A percentile compares a stretch with the other conserved stretches of the same genome.
phyloP scores from a whole-genome alignment of 2,329 filamentous ascomycete genomes.

The Aspergillus jensenii region DNA sequence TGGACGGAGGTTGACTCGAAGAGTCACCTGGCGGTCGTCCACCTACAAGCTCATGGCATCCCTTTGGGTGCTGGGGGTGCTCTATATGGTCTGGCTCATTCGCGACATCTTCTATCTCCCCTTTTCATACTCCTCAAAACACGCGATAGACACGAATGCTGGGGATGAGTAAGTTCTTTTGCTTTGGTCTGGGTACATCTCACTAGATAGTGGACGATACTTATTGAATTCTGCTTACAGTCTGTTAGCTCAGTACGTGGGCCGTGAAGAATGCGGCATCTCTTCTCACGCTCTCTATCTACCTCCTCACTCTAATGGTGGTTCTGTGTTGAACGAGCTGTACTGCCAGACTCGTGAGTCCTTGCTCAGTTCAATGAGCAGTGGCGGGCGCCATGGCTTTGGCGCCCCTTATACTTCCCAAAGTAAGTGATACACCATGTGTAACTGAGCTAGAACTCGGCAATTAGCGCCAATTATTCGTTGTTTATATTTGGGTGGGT shows the following conservation, averaged over 20 bases:
- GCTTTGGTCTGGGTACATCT: conserved; percentile 4
- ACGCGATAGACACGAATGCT: conserved; percentile 1
- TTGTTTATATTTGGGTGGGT: background rate
- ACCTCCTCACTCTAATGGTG: conserved; percentile 22
- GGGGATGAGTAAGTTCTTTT: conserved; percentile 25
- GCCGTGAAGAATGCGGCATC: conserved; percentile 38
- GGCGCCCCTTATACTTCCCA: conserved; percentile 41
- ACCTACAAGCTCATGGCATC: conserved; percentile 44
- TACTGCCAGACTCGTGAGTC: conserved; percentile 37
- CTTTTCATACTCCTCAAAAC: conserved; percentile 27
- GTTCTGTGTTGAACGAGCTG: conserved; percentile 13
- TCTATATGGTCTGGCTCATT: conserved; percentile 43
- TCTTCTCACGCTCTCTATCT: conserved; percentile 35
- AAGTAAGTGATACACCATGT: conserved; percentile 23
- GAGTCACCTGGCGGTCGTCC: conserved; percentile 44
- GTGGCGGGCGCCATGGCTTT: conserved; percentile 43
- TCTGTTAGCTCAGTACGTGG: conserved; percentile 37
- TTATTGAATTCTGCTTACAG: conserved; percentile 24
- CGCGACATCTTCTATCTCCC: conserved; percentile 40
- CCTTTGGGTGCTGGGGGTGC: conserved; percentile 39
- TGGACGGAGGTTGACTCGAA: conserved; percentile 39
- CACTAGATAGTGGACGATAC: conserved; percentile 13
- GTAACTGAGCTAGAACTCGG: no score
- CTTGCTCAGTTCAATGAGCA: conserved; percentile 43
- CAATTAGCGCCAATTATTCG: background rate